Percentiles rank a stretch among this genome's conserved stretches.
Evolutionary conservation across 2,329 filamentous ascomycete species (phyloP).

Genomic region (Bretziella fagacearum): DNA sequence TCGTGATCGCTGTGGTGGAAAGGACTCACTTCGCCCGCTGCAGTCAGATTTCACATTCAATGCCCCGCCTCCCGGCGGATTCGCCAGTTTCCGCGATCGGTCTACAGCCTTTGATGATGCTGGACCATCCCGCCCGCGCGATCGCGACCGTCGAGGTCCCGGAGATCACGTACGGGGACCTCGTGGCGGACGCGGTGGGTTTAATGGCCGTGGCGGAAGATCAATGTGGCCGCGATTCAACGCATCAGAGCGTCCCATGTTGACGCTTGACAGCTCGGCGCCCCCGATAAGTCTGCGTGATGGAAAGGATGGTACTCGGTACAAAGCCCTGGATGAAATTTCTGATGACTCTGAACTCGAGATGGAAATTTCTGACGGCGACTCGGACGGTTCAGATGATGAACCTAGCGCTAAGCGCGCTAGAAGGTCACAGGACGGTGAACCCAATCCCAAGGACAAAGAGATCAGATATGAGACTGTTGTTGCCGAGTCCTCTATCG

Average conservation of each 20-base stretch:
- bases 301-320: constrained; percentile 30
- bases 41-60: constrained; percentile 40
- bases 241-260: constrained; percentile 32
- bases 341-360: constrained; percentile 47
- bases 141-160: constrained; percentile 11
- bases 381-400: constrained; percentile 20
- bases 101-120: constrained; percentile 15
- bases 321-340: constrained; percentile 37
- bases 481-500: neutral
- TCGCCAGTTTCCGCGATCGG: constrained; percentile 12
- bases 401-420: neutral
- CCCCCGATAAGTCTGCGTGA: constrained; percentile 32
- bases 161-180: constrained; percentile 13
- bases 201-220: constrained; percentile 19
- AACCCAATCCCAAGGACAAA: constrained; percentile 14
- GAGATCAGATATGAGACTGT: neutral
- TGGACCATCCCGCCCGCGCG: constrained; percentile 11
- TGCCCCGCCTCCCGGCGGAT: constrained; percentile 32
- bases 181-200: constrained; percentile 18
- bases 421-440: constrained; percentile 23
- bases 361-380: constrained; percentile 44
- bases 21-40: constrained; percentile 19
- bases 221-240: constrained; percentile 22
- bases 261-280: constrained; percentile 27
- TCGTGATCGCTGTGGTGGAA: neutral